Evolutionary conservation across 2,329 filamentous ascomycete species (phyloP).

Genomic region (Daldinia sp.): DNA sequence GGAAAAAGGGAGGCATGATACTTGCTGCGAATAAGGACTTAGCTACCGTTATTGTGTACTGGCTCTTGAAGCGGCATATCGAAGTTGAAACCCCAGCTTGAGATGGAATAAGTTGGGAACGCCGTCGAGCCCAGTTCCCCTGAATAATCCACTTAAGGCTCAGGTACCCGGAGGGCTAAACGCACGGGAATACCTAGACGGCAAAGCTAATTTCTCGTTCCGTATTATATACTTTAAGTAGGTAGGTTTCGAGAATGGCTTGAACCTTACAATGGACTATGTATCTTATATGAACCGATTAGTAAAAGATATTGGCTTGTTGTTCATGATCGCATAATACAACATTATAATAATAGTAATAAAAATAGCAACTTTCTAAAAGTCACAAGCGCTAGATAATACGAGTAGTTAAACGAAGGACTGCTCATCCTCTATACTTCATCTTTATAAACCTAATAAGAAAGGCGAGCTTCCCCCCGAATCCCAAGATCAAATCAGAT

Average conservation of each 20-base stretch:
- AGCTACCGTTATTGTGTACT: no score
- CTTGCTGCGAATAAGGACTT: no score
- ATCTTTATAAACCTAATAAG: no score
- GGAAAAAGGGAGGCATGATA: not conserved
- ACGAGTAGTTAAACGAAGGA: no score
- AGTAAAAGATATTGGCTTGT: no score
- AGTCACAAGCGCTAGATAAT: no score
- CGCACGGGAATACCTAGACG: conserved; percentile 14
- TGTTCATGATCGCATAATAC: no score
- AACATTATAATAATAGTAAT: not conserved
- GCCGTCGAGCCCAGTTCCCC: not conserved
- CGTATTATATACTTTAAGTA: not conserved
- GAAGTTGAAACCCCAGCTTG: not conserved
- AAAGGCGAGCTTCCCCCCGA: no score
- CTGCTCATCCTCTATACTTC: no score
- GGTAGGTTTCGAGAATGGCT: not conserved
- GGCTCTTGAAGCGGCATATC: no score
- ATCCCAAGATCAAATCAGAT: no score
- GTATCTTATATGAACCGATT: not conserved
- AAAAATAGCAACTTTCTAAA: no score
- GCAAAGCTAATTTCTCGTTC: not conserved
- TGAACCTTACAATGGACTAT: not conserved
- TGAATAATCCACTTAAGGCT: conserved; percentile 2
- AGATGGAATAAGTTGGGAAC: not conserved
- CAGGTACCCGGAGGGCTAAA: conserved; percentile 22